Conservation (phyloP, 2,329 filamentous ascomycete species). For the Fusarium anthophilum region DNA sequence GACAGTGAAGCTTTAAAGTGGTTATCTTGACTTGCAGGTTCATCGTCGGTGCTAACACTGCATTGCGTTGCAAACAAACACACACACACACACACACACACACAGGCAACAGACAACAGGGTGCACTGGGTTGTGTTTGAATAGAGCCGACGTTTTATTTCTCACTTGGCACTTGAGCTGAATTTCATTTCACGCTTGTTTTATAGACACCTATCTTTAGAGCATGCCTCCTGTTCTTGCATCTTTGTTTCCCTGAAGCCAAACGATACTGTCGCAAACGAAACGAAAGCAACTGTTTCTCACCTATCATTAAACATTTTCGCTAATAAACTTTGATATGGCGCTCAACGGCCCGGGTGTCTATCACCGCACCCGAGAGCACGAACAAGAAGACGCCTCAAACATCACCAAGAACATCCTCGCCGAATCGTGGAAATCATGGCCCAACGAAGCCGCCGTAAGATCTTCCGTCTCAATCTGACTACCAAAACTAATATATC, state of each 20-base stretch:
- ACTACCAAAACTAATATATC: neutral
- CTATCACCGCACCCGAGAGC: slow-evolving; percentile 40
- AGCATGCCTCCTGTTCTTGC: neutral
- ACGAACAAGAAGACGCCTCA: slow-evolving; percentile 42
- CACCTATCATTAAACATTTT: neutral
- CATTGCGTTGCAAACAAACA: neutral
- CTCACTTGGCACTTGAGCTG: neutral
- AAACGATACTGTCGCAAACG: neutral
- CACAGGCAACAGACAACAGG: neutral
- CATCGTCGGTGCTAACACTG: neutral
- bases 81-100: neutral
- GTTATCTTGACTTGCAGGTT: neutral
- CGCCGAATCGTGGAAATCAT: slow-evolving; percentile 51
- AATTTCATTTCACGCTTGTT: neutral
- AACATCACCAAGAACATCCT: slow-evolving; percentile 41
- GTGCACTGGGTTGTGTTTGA: neutral
- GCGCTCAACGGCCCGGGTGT: slow-evolving; percentile 42
- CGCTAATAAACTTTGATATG: slow-evolving; percentile 22
- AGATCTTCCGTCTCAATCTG: slow-evolving; percentile 19
- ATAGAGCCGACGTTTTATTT: neutral
- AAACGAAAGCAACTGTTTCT: neutral
- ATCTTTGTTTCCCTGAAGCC: neutral
- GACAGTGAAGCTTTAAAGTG: neutral
- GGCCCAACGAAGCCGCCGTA: slow-evolving; percentile 61
- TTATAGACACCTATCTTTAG: neutral